A percentile compares a stretch with the other conserved stretches of the same genome.
These are phyloP conservation scores for Diaporthe velutina DNA, from an alignment of 2,329 filamentous ascomycete species.

Conservation along the genomic window DNA sequence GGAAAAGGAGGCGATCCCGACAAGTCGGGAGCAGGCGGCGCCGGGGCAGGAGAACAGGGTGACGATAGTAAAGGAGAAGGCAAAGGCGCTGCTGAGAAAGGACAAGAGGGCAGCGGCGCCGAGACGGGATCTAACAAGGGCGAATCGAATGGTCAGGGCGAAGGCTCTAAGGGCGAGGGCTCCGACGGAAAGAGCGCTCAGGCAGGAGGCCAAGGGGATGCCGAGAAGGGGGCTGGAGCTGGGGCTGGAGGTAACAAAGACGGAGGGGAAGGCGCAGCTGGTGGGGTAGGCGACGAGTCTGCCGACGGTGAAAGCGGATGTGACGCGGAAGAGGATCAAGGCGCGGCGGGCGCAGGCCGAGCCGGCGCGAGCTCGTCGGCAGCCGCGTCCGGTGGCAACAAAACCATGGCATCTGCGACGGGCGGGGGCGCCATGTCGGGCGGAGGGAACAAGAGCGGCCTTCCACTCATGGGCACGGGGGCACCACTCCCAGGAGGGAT, in stretches of 20 bases:
- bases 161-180: background rate
- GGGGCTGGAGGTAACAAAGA: background rate
- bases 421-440: background rate
- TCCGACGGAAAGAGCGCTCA: background rate
- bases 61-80: background rate
- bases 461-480: slow-evolving; percentile 7
- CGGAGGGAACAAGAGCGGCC: background rate
- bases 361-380: background rate
- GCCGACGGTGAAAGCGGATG: background rate
- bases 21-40: background rate
- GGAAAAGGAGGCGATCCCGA: background rate
- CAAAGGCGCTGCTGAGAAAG: background rate
- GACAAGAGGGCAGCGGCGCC: background rate
- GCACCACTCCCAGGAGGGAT: slow-evolving; percentile 23
- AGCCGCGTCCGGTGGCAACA: background rate
- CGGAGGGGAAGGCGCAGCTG: background rate
- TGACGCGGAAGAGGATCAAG: background rate
- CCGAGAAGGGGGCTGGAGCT: background rate
- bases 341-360: background rate
- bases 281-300: background rate
- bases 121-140: background rate
- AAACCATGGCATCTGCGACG: background rate
- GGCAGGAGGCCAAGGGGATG: background rate
- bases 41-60: background rate
- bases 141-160: background rate